Conservation (phyloP, 371 early-diverging fungal genomes). For the Syncephalastrum monosporum region DNA sequence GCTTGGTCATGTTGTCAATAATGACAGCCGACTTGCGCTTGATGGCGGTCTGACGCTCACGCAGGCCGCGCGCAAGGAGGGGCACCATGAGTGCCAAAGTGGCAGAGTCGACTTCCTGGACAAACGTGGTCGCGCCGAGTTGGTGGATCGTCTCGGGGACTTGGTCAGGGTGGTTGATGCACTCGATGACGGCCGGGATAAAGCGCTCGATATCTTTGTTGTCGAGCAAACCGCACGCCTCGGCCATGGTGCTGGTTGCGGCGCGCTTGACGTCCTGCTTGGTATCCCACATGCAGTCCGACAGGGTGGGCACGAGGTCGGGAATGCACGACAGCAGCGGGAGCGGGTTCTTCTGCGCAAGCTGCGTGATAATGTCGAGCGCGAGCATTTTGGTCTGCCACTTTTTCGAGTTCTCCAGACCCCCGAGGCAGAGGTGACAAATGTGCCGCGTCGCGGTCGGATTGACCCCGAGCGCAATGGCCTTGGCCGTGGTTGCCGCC, state of each 20-base stretch:
- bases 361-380: constrained; percentile 46
- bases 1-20: constrained; percentile 83
- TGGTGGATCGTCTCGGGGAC: constrained; percentile 63
- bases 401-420: constrained; percentile 62
- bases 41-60: constrained; percentile 57
- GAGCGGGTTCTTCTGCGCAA: constrained; percentile 54
- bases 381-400: constrained; percentile 76
- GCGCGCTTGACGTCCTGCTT: constrained; percentile 58
- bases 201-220: constrained; percentile 66
- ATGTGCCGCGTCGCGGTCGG: constrained; percentile 52
- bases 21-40: constrained; percentile 80
- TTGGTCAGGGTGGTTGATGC: constrained; percentile 63
- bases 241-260: constrained; percentile 48
- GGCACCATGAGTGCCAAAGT: constrained; percentile 82
- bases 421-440: constrained; percentile 59
- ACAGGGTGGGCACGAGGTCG: constrained; percentile 67
- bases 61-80: constrained; percentile 69
- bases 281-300: constrained; percentile 74
- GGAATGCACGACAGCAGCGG: constrained; percentile 62
- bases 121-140: constrained; percentile 69
- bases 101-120: constrained; percentile 73
- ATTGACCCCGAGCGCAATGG: constrained; percentile 46
- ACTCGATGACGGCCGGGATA: constrained; percentile 57
- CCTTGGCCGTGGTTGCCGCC: constrained; percentile 41
- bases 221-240: constrained; percentile 46